These are phyloP conservation scores for Buxus sempervirens DNA, from an alignment of 164 flowering plant genomes.

Conservation along the genomic window DNA sequence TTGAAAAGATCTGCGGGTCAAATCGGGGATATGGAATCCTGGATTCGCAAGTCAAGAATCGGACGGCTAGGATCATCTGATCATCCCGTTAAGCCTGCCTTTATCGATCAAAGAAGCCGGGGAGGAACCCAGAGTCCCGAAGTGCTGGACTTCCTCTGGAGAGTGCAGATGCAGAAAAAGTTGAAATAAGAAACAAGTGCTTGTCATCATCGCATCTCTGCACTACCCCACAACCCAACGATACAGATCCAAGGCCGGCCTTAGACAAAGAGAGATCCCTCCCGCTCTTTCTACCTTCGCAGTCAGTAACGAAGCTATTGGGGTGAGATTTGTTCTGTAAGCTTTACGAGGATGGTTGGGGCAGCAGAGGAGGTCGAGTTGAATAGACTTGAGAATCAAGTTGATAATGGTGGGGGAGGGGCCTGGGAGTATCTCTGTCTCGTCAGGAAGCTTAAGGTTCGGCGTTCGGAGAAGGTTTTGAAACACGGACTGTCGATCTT, in stretches of 20 bases:
- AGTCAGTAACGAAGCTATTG: not conserved
- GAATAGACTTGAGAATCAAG: constrained; percentile 72
- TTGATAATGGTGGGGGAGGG: constrained; percentile 96
- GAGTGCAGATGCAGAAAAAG: not conserved
- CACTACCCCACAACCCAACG: not conserved
- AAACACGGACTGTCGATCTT: constrained; percentile 69
- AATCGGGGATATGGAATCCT: no score
- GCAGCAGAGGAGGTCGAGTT: constrained; percentile 67
- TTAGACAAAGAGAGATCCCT: not conserved
- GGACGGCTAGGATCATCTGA: no score
- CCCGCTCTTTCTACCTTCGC: not conserved
- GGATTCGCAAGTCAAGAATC: no score
- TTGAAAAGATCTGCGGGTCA: no score
- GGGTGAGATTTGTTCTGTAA: not conserved
- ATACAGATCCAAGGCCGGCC: not conserved
- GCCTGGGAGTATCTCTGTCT: constrained; percentile 91
- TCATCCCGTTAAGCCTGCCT: no score
- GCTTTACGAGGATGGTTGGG: constrained; percentile 59
- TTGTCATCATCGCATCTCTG: not conserved
- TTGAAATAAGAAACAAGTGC: not conserved
- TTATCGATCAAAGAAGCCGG: no score
- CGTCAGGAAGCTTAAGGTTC: constrained; percentile 78
- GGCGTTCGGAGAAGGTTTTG: constrained; percentile 84
- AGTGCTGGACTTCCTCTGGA: not conserved
- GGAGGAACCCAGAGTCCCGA: no score